Conservation (phyloP, 2,329 filamentous ascomycete genomes). For the Coleophoma crateriformis region DNA sequence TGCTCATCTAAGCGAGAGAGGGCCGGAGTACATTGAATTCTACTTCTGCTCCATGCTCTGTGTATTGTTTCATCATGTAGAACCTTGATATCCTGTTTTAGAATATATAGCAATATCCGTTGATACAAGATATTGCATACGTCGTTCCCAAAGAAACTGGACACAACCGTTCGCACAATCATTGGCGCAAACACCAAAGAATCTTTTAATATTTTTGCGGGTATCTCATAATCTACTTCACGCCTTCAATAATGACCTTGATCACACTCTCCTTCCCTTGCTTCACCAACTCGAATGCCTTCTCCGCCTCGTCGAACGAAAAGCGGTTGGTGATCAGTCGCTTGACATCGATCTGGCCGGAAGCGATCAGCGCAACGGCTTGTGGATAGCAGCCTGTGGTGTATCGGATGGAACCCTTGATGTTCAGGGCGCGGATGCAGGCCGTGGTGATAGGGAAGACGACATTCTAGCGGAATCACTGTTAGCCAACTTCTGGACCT, state of each 20-base stretch:
- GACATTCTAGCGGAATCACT: slow-evolving; percentile 22
- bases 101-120: no score
- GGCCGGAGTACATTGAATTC: no score
- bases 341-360: slow-evolving; percentile 17
- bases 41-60: no score
- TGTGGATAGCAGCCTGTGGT: slow-evolving; percentile 40
- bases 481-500: neutral
- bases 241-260: slow-evolving; percentile 38
- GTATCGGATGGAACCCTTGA: slow-evolving; percentile 48
- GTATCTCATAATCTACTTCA: slow-evolving; percentile 4
- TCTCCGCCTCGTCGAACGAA: slow-evolving; percentile 39
- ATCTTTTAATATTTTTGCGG: no score
- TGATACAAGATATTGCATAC: no score
- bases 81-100: no score
- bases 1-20: no score
- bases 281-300: slow-evolving; percentile 41
- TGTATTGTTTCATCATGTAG: no score
- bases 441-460: slow-evolving; percentile 44
- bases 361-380: slow-evolving; percentile 39
- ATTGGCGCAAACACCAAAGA: no score
- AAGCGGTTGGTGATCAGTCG: slow-evolving; percentile 32
- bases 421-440: slow-evolving; percentile 40
- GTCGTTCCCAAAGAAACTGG: no score
- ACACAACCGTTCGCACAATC: no score
- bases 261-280: slow-evolving; percentile 31